Percentiles rank a stretch among this genome's conserved stretches.
Evolutionary conservation across 768 basidiomycete species (phyloP).

Genomic region (Steccherinum ochraceum): DNA sequence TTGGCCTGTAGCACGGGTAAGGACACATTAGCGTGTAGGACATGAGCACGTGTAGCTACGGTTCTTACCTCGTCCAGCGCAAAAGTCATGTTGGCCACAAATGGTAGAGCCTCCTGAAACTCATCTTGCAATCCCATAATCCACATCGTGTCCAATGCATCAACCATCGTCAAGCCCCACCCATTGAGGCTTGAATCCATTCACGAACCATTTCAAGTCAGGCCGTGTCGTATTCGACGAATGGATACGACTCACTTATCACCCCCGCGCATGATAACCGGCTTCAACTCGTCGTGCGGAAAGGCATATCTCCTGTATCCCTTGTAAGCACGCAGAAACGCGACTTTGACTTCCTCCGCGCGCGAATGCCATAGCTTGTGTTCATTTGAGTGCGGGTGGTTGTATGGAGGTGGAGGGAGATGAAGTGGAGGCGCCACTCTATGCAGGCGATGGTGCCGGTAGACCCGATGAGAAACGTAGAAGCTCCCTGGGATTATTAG

Average conservation of each 20-base stretch:
- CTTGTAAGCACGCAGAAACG: conserved; percentile 63
- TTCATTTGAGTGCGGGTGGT: neutral
- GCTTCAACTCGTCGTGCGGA: conserved; percentile 57
- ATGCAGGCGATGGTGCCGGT: too few species aligned
- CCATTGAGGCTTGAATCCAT: conserved; percentile 60
- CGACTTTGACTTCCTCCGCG: conserved; percentile 50
- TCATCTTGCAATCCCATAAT: conserved; percentile 73
- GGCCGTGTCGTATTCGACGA: conserved; percentile 1
- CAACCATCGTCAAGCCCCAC: conserved; percentile 74
- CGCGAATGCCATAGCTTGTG: conserved; percentile 48
- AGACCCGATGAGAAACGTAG: too few species aligned
- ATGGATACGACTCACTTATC: conserved; percentile 40
- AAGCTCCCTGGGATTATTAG: too few species aligned
- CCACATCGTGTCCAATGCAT: conserved; percentile 82
- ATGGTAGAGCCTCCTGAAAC: conserved; percentile 56
- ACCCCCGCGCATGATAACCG: conserved; percentile 37
- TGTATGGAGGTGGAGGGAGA: neutral
- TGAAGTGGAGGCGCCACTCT: too few species aligned
- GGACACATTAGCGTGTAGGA: conserved; percentile 20
- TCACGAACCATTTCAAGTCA: too few species aligned
- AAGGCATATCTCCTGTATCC: conserved; percentile 58
- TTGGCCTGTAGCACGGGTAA: conserved; percentile 30
- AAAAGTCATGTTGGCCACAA: conserved; percentile 41
- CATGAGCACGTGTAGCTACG: too few species aligned
- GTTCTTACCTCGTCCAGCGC: conserved; percentile 4